Evolutionary conservation across 352 stramenopile genomes (phyloP).

Genomic region (Paralagenidium karlingii): DNA sequence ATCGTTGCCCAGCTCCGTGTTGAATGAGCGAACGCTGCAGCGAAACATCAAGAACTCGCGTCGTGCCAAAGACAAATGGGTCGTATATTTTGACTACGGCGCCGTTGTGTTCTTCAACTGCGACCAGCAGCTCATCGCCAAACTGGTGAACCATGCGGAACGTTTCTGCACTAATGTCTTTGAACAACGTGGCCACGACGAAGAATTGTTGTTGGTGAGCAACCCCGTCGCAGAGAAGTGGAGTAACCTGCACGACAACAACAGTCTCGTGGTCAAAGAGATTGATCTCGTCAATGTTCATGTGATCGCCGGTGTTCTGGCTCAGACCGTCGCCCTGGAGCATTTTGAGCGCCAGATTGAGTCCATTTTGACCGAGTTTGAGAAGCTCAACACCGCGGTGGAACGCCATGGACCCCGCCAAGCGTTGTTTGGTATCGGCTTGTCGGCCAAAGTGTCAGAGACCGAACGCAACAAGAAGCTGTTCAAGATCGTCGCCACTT

Average conservation of each 20-base stretch:
- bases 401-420: constrained; percentile 61
- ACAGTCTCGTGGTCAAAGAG: constrained; percentile 63
- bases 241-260: constrained; percentile 75
- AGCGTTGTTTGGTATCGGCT: constrained; percentile 43
- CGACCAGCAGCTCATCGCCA: constrained; percentile 58
- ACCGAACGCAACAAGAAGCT: constrained; percentile 65
- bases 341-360: constrained; percentile 94
- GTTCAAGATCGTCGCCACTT: constrained; percentile 89
- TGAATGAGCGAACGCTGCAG: constrained; percentile 25
- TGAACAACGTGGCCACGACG: constrained; percentile 63
- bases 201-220: constrained; percentile 60
- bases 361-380: constrained; percentile 90
- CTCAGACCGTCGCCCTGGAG: constrained; percentile 92
- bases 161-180: constrained; percentile 67
- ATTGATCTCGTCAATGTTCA: constrained; percentile 79
- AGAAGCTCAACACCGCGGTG: constrained; percentile 85
- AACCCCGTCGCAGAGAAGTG: constrained; percentile 60
- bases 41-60: constrained; percentile 39
- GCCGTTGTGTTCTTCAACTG: constrained; percentile 90
- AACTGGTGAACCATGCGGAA: constrained; percentile 62
- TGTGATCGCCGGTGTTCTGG: constrained; percentile 93
- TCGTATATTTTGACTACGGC: constrained; percentile 89
- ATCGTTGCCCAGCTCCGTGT: constrained; percentile 6
- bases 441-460: constrained; percentile 38
- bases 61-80: constrained; percentile 84